phyloP scores from a whole-genome alignment of 176 grass and related monocot species.

The Aegilops speltoides region DNA sequence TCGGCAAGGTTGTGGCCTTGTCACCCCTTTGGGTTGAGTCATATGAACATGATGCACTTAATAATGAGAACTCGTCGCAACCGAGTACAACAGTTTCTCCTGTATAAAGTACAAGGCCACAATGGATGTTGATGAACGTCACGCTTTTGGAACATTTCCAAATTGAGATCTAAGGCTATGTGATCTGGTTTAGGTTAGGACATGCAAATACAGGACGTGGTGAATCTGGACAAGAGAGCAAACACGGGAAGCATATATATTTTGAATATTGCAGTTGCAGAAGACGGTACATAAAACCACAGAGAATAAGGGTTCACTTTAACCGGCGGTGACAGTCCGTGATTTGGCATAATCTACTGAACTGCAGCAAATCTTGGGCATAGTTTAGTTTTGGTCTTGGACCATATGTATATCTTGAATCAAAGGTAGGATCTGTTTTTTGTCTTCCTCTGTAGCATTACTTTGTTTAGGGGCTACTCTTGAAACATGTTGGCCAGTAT shows the following conservation, averaged over 20 bases:
- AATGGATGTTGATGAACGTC: not conserved
- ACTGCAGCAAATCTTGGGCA: not conserved
- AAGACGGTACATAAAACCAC: not conserved
- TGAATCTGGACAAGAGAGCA: constrained; percentile 4
- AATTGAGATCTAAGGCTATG: not conserved
- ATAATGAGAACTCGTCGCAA: constrained; percentile 26
- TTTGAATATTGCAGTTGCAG: not conserved
- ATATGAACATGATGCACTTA: constrained; percentile 35
- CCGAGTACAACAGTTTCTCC: constrained; percentile 30
- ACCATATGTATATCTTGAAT: constrained; percentile 2
- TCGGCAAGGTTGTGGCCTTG: constrained; percentile 79
- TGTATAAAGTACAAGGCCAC: not conserved
- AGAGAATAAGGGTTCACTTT: not conserved
- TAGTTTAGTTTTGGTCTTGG: not conserved
- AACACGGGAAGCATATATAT: not conserved
- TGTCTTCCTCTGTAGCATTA: not conserved
- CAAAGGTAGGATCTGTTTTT: not conserved
- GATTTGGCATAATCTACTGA: constrained; percentile 6
- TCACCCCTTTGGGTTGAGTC: constrained; percentile 69
- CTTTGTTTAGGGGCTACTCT: not conserved
- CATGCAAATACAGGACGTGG: not conserved
- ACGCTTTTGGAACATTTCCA: constrained; percentile 23
- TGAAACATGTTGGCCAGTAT: not conserved
- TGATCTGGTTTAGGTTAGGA: constrained; percentile 17
- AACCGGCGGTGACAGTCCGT: not conserved